Conservation (phyloP, 371 early-diverging fungal genomes). For the Nematocida displodere region DNA sequence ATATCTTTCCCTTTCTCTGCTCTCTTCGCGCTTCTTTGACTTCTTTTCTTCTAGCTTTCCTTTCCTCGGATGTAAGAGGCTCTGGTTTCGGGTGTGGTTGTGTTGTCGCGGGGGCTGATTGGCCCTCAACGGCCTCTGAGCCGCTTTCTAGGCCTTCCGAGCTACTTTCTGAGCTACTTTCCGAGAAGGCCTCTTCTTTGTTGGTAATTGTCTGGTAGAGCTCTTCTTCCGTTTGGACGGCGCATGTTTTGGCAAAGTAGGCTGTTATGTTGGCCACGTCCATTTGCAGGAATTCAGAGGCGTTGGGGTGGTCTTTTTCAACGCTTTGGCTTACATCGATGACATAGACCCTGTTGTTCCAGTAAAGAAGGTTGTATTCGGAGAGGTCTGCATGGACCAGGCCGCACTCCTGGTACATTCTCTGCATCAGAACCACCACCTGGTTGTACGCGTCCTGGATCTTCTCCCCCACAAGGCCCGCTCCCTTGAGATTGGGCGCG, state of each 20-base stretch:
- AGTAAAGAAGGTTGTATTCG: slow-evolving; percentile 88
- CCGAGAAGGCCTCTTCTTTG: neutral
- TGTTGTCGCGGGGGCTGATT: too few species aligned
- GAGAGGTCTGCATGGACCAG: slow-evolving; percentile 95
- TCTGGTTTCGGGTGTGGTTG: neutral
- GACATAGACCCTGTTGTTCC: slow-evolving; percentile 65
- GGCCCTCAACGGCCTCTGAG: too few species aligned
- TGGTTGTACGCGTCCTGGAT: slow-evolving; percentile 75
- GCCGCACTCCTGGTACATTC: slow-evolving; percentile 82
- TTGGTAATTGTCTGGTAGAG: neutral
- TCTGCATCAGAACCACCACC: slow-evolving; percentile 76
- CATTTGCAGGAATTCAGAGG: slow-evolving; percentile 86
- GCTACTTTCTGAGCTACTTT: neutral
- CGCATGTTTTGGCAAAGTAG: slow-evolving; percentile 71
- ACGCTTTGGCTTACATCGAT: slow-evolving; percentile 99
- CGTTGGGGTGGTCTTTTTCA: slow-evolving; percentile 95
- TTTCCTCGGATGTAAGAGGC: neutral
- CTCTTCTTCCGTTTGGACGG: too few species aligned
- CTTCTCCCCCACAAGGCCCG: slow-evolving; percentile 69
- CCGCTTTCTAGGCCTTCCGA: too few species aligned
- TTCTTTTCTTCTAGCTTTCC: neutral
- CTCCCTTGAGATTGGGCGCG: slow-evolving; percentile 85
- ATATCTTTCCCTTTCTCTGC: slow-evolving; percentile 39
- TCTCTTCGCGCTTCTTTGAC: slow-evolving; percentile 35
- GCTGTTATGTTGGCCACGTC: slow-evolving; percentile 88